These are phyloP conservation scores for Talaromyces trachyspermus DNA, from an alignment of 495 filamentous ascomycete species.

Conservation along the genomic window DNA sequence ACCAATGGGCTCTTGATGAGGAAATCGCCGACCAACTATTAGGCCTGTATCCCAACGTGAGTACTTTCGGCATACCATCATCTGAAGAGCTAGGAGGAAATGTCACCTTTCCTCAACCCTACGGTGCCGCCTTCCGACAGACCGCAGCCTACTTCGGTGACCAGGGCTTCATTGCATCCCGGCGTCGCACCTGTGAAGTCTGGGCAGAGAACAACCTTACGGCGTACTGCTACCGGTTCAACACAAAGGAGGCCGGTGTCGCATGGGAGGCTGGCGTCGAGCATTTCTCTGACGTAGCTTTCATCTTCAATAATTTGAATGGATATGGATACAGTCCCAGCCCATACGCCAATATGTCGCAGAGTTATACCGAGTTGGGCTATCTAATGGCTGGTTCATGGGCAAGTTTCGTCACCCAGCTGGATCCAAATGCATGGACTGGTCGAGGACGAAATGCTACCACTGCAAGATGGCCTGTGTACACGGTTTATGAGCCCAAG, in stretches of 20 bases:
- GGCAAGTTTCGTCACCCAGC: conserved; percentile 44
- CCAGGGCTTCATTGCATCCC: conserved; percentile 45
- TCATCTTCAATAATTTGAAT: conserved; percentile 52
- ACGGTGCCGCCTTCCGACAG: conserved; percentile 40
- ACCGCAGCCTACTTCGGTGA: conserved; percentile 47
- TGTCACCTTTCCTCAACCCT: too few relatives aligned
- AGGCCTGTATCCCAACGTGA: too few relatives aligned
- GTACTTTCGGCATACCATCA: too few relatives aligned
- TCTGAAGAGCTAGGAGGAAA: too few relatives aligned
- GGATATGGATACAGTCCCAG: conserved; percentile 42
- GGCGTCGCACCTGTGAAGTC: conserved; percentile 45
- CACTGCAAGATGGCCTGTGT: conserved; percentile 47
- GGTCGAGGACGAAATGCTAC: too few relatives aligned
- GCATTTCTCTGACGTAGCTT: conserved; percentile 56
- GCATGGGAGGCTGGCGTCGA: conserved; percentile 32
- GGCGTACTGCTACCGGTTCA: conserved; percentile 59
- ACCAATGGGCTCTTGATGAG: too few relatives aligned
- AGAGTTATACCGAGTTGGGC: conserved; percentile 38
- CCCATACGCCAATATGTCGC: conserved; percentile 40
- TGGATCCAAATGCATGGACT: too few relatives aligned
- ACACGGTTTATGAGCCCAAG: conserved; percentile 28
- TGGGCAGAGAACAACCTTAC: conserved; percentile 38
- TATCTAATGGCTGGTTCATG: conserved; percentile 48
- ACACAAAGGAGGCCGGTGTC: conserved; percentile 37
- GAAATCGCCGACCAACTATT: too few relatives aligned